Percentiles rank a stretch among this genome's conserved stretches.
These are phyloP conservation scores for Rhizopogon parksii DNA, from an alignment of 1,284 basidiomycete species.

Conservation along the genomic window DNA sequence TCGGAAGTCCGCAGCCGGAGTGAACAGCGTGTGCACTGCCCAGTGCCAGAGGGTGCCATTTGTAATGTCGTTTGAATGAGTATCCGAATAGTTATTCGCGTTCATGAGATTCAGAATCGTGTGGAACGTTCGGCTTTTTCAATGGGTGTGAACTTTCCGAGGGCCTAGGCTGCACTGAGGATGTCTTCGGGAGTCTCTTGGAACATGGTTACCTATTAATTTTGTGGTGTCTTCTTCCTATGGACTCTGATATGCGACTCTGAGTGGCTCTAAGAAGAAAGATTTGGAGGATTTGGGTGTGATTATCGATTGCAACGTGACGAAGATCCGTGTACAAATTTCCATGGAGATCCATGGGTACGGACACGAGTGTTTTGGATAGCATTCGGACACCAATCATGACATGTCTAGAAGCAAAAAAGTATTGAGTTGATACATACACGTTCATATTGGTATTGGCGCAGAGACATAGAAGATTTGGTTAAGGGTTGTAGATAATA, in stretches of 20 bases:
- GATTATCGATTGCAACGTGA: background rate
- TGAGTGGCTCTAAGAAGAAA: background rate
- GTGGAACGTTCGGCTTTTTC: background rate
- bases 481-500: background rate
- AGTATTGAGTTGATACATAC: background rate
- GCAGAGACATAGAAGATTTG: background rate
- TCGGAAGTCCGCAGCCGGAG: constrained; percentile 3
- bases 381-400: background rate
- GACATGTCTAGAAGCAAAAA: background rate
- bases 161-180: background rate
- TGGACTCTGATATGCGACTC: background rate
- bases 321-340: background rate
- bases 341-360: constrained; percentile 3
- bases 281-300: background rate
- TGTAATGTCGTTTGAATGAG: background rate
- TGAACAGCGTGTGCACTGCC: constrained; percentile 1
- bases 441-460: background rate
- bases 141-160: background rate
- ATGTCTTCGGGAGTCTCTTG: background rate
- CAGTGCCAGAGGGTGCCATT: background rate
- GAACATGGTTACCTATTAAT: background rate
- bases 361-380: background rate
- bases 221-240: background rate
- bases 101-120: background rate
- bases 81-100: background rate